Evolutionary conservation across 257 asterid genomes (phyloP).

Genomic region (Vinca minor): DNA sequence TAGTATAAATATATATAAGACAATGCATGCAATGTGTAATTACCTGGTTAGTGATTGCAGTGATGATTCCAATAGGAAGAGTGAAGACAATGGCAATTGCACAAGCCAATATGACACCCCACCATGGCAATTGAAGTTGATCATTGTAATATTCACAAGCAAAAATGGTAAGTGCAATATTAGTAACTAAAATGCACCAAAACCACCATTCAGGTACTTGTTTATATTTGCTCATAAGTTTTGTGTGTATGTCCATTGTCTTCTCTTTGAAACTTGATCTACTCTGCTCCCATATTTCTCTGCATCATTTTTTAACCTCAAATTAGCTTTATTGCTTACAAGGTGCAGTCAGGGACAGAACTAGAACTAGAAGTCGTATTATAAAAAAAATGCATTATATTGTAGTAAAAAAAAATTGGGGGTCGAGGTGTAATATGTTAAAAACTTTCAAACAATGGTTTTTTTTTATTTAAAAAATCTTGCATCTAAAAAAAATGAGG

Average conservation of each 20-base stretch:
- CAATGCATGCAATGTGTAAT: neutral
- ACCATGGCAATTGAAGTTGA: slow-evolving; percentile 93
- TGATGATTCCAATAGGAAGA: slow-evolving; percentile 75
- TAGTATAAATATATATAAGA: too few relatives aligned
- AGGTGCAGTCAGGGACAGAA: too few relatives aligned
- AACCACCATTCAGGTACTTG: slow-evolving; percentile 99
- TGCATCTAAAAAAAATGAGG: too few relatives aligned
- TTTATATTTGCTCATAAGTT: slow-evolving; percentile 60
- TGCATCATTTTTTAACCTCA: slow-evolving; percentile 13
- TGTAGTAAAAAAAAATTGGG: too few relatives aligned
- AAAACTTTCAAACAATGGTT: too few relatives aligned
- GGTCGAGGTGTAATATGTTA: too few relatives aligned
- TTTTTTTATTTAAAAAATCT: too few relatives aligned
- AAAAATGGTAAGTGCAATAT: slow-evolving; percentile 52
- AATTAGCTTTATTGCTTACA: too few relatives aligned
- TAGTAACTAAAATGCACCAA: slow-evolving; percentile 66
- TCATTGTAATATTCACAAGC: slow-evolving; percentile 78
- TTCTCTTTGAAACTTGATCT: slow-evolving; percentile 56
- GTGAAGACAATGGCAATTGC: slow-evolving; percentile 72
- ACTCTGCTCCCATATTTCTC: slow-evolving; percentile 90
- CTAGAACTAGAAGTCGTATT: too few relatives aligned
- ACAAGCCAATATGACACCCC: slow-evolving; percentile 87
- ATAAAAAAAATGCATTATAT: too few relatives aligned
- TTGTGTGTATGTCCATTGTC: slow-evolving; percentile 74
- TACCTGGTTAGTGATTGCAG: slow-evolving; percentile 90